Conservation (phyloP, 164 flowering plant species). For the Liriodendron chinense region DNA sequence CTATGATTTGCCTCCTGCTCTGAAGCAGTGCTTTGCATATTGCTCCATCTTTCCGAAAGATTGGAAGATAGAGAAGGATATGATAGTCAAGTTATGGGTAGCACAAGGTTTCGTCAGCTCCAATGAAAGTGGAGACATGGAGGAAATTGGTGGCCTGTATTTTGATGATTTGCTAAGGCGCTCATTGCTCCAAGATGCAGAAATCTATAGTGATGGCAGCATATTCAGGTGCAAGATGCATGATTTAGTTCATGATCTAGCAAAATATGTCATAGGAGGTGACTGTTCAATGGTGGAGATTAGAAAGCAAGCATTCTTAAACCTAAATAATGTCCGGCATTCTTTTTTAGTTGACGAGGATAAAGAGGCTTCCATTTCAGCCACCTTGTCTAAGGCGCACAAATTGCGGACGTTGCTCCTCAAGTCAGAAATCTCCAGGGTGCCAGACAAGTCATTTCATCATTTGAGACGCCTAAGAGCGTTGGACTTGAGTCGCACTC, state of each 20-base stretch:
- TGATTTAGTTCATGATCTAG: constrained; percentile 12
- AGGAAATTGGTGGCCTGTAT: constrained; percentile 15
- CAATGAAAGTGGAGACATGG: background rate
- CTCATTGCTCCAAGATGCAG: constrained; percentile 6
- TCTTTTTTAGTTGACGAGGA: background rate
- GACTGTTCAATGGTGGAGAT: background rate
- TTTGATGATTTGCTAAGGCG: constrained; percentile 13
- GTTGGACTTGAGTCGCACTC: background rate
- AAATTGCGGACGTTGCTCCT: no score
- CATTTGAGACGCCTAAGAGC: background rate
- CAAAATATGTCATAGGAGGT: background rate
- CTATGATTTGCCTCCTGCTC: constrained; percentile 13
- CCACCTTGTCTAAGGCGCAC: background rate
- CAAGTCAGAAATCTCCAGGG: background rate
- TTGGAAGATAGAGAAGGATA: background rate
- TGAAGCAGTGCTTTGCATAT: constrained; percentile 19
- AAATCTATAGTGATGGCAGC: background rate
- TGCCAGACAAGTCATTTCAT: background rate
- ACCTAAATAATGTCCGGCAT: background rate
- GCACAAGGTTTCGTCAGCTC: constrained; percentile 12
- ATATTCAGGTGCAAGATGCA: constrained; percentile 7
- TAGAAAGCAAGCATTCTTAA: no score
- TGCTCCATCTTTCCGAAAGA: constrained; percentile 25
- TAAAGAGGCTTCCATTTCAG: background rate
- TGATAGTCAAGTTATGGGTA: constrained; percentile 21